These are phyloP conservation scores for Conticribra weissflogii DNA, from an alignment of 108 stramenopile genomes.

Conservation along the genomic window DNA sequence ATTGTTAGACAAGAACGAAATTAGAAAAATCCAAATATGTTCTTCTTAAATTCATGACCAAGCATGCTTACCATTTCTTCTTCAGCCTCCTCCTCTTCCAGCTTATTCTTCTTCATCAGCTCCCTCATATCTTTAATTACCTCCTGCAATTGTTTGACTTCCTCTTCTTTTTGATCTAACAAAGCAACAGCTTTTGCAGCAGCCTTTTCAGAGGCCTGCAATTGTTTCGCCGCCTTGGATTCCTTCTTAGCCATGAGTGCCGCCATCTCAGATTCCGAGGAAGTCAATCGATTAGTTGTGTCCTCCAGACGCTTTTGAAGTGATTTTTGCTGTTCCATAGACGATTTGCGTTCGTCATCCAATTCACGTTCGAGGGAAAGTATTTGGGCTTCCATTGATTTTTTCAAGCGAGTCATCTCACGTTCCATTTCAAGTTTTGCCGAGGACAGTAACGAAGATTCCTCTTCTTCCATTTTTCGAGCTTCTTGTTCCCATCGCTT, in stretches of 20 bases:
- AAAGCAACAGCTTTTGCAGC: conserved; percentile 46
- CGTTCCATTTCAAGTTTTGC: conserved; percentile 41
- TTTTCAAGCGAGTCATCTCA: conserved; percentile 37
- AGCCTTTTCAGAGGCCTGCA: conserved; percentile 48
- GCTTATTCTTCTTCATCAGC: conserved; percentile 50
- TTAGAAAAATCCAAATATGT: too few relatives aligned
- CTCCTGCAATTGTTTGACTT: conserved; percentile 41
- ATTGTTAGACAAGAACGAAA: conserved; percentile 4
- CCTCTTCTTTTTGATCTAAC: conserved; percentile 49
- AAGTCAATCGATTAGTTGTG: conserved; percentile 27
- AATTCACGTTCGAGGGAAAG: conserved; percentile 41
- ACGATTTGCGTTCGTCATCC: conserved; percentile 40
- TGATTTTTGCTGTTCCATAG: conserved; percentile 41
- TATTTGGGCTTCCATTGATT: conserved; percentile 45
- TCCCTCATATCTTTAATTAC: conserved; percentile 54
- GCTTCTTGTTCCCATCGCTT: conserved; percentile 29
- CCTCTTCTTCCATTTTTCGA: conserved; percentile 35
- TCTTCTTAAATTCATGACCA: conserved; percentile 33
- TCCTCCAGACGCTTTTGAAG: conserved; percentile 45
- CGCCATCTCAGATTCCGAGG: conserved; percentile 44
- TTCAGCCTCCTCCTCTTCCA: conserved; percentile 46
- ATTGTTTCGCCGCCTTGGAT: conserved; percentile 32
- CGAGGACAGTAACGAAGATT: conserved; percentile 32
- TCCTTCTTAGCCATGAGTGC: conserved; percentile 43
- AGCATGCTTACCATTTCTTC: conserved; percentile 57